These are phyloP conservation scores for Kwoniella dejecticola DNA, from an alignment of 768 basidiomycete species.

Conservation along the genomic window DNA sequence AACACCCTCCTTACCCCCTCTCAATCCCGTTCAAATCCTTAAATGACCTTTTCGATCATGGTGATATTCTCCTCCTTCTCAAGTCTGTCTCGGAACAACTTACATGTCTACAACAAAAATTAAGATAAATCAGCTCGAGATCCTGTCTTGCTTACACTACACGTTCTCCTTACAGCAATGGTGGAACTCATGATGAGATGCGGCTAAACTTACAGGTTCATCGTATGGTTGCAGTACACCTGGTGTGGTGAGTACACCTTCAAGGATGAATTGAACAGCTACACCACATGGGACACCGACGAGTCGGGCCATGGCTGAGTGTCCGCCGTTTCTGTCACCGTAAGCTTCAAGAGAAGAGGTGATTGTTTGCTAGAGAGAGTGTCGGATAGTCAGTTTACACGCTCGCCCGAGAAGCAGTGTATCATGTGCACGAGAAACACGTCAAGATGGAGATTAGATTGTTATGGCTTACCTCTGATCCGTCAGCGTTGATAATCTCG, in stretches of 20 bases:
- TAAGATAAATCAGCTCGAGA: too few species aligned
- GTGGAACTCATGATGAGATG: too few species aligned
- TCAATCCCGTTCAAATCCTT: slow-evolving; percentile 11
- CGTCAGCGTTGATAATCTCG: slow-evolving; percentile 83
- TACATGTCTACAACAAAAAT: slow-evolving; percentile 31
- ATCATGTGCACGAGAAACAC: too few species aligned
- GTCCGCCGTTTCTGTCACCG: slow-evolving; percentile 67
- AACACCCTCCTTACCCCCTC: too few species aligned
- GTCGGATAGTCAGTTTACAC: neutral
- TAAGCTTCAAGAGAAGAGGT: slow-evolving; percentile 91
- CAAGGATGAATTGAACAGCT: slow-evolving; percentile 85
- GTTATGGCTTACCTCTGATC: slow-evolving; percentile 62
- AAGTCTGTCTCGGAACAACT: slow-evolving; percentile 46
- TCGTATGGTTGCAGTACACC: slow-evolving; percentile 87
- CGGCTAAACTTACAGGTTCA: slow-evolving; percentile 70
- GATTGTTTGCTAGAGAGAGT: slow-evolving; percentile 78
- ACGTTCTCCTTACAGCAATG: too few species aligned
- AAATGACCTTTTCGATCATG: slow-evolving; percentile 53
- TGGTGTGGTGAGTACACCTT: slow-evolving; percentile 73
- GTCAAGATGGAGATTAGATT: neutral
- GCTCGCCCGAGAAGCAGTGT: too few species aligned
- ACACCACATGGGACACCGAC: slow-evolving; percentile 78
- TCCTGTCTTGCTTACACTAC: too few species aligned
- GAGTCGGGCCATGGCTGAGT: slow-evolving; percentile 81
- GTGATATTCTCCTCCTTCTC: slow-evolving; percentile 50